A percentile compares a stretch with the other conserved stretches of the same genome.
Evolutionary conservation across 2,329 filamentous ascomycete genomes (phyloP).

Genomic region (Monilinia aucupariae): DNA sequence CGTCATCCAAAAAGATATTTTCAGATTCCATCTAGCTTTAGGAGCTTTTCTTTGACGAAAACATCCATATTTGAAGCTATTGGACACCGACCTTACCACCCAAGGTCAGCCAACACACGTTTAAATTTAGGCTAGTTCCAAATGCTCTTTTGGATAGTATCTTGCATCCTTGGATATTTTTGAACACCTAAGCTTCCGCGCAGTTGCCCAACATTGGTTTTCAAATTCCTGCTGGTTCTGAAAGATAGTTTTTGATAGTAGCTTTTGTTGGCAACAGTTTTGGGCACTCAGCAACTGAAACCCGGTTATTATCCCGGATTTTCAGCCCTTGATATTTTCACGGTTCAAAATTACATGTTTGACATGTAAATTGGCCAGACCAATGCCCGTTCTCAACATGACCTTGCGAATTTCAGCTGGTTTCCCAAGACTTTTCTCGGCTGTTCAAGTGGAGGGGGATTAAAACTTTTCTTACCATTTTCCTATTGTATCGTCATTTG

Average conservation of each 20-base stretch:
- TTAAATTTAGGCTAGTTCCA: no score
- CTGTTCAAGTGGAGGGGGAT: background rate
- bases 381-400: no score
- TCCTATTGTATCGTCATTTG: background rate
- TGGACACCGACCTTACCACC: background rate
- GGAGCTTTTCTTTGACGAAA: no score
- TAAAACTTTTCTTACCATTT: background rate
- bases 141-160: background rate
- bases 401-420: no score
- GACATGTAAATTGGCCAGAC: no score
- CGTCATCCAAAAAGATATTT: background rate
- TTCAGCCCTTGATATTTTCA: background rate
- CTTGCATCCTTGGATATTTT: background rate
- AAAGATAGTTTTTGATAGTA: background rate
- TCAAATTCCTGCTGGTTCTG: background rate
- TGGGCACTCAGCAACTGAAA: background rate
- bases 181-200: background rate
- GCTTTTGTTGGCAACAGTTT: background rate
- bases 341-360: no score
- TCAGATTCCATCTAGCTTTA: background rate
- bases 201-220: background rate
- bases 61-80: background rate
- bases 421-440: no score
- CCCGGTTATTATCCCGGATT: background rate
- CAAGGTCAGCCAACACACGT: background rate